phyloP scores from a whole-genome alignment of 73 alveolate species.

The Blepharisma stoltei region DNA sequence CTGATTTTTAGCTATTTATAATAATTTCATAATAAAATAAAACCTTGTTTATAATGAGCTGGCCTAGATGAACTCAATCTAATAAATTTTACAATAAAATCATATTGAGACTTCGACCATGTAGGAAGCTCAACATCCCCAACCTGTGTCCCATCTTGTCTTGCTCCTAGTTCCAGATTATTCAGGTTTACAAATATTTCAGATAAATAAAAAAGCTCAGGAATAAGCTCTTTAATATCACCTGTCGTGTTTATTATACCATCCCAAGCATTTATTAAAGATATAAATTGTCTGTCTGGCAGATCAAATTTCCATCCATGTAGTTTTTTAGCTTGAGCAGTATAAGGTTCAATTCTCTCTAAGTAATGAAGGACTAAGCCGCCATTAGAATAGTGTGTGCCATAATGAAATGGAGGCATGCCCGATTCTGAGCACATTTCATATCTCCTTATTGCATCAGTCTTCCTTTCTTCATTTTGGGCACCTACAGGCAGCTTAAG shows the following conservation, averaged over 20 bases:
- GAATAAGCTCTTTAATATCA: constrained; percentile 97
- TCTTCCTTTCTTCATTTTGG: constrained; percentile 56
- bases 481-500: constrained; percentile 86
- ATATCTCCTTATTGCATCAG: constrained; percentile 34
- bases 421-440: constrained; percentile 17
- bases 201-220: constrained; percentile 88
- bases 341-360: constrained; percentile 83
- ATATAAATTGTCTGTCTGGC: constrained; percentile 80
- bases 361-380: constrained; percentile 72
- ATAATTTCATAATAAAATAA: too few relatives aligned
- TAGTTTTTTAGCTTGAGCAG: constrained; percentile 65
- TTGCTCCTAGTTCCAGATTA: constrained; percentile 68
- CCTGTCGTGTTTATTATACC: constrained; percentile 44
- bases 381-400: constrained; percentile 75
- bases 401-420: constrained; percentile 44
- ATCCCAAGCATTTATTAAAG: constrained; percentile 62
- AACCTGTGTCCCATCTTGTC: constrained; percentile 51
- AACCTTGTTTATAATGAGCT: too few relatives aligned
- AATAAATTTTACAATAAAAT: constrained; percentile 59
- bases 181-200: constrained; percentile 66
- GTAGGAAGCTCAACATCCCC: constrained; percentile 67
- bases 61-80: too few relatives aligned
- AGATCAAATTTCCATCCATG: constrained; percentile 80
- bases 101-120: constrained; percentile 50
- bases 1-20: too few relatives aligned